phyloP scores from a whole-genome alignment of 208 protist species.

The Entamoeba invadens region DNA sequence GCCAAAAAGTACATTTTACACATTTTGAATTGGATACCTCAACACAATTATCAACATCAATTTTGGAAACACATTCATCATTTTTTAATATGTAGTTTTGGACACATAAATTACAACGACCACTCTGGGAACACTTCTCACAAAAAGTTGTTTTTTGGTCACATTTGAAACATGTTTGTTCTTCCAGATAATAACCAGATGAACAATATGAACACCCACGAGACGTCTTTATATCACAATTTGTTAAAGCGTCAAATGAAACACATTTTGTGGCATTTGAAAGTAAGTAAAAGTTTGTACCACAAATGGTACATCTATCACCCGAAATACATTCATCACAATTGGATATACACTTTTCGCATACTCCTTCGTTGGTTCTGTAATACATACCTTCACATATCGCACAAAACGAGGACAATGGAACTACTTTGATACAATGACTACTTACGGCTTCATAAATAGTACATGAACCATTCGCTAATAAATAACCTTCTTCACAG shows the following conservation, averaged over 20 bases:
- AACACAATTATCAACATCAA: neutral
- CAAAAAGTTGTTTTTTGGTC: neutral
- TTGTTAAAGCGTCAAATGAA: neutral
- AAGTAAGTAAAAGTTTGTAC: neutral
- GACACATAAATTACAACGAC: neutral
- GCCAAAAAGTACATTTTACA: neutral
- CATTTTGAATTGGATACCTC: neutral
- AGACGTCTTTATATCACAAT: neutral
- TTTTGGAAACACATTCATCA: neutral
- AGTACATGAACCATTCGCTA: neutral
- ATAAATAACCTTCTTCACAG: neutral
- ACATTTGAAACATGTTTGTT: neutral
- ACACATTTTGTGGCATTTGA: neutral
- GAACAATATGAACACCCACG: neutral
- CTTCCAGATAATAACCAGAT: neutral
- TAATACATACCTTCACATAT: neutral
- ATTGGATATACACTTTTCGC: neutral
- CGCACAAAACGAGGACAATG: neutral
- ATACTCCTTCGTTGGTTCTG: neutral
- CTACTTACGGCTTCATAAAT: neutral
- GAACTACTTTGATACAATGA: neutral
- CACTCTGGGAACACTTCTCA: neutral
- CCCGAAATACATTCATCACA: neutral
- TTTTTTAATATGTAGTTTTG: neutral
- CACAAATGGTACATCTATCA: neutral